Evolutionary conservation across 495 filamentous ascomycete species (phyloP).

Genomic region (Thermochaetoides thermophila): DNA sequence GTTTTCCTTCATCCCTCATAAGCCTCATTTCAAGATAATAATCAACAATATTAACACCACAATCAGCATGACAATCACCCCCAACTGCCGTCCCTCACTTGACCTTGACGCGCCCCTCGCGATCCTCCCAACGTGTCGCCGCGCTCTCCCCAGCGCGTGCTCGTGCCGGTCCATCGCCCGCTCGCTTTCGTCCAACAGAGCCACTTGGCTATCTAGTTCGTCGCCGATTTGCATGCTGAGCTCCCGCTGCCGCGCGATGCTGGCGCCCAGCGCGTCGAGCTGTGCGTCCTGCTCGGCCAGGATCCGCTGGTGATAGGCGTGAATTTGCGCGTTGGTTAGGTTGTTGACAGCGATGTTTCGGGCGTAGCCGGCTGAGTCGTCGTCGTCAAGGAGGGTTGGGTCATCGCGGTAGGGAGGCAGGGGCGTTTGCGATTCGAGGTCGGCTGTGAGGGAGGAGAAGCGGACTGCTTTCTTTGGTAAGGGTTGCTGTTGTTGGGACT

Average conservation of each 20-base stretch:
- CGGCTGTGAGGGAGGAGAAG: conserved; percentile 41
- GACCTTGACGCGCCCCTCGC: conserved; percentile 62
- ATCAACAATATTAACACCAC: conserved; percentile 66
- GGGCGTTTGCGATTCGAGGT: conserved; percentile 26
- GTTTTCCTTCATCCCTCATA: no score
- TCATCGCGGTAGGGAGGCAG: conserved; percentile 54
- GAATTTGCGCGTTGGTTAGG: conserved; percentile 72
- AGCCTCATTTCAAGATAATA: conserved; percentile 58
- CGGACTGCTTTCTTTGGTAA: conserved; percentile 62
- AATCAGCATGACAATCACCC: conserved; percentile 60
- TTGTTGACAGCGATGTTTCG: conserved; percentile 18
- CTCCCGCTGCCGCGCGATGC: conserved; percentile 83
- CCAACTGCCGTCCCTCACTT: conserved; percentile 68
- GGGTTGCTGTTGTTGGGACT: conserved; percentile 22
- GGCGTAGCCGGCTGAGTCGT: conserved; percentile 39
- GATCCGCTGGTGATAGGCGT: conserved; percentile 65
- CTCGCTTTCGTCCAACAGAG: conserved; percentile 81
- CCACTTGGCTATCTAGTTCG: conserved; percentile 80
- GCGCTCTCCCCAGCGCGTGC: conserved; percentile 55
- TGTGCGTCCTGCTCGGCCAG: conserved; percentile 82
- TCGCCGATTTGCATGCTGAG: conserved; percentile 92
- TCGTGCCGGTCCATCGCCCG: conserved; percentile 67
- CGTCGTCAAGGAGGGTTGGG: conserved; percentile 13
- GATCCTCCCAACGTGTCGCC: conserved; percentile 52
- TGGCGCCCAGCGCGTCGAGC: conserved; percentile 70